A percentile compares a stretch with the other conserved stretches of the same genome.
Evolutionary conservation across 2,329 filamentous ascomycete species (phyloP).

Genomic region (Orbilia blumenaviensis): DNA sequence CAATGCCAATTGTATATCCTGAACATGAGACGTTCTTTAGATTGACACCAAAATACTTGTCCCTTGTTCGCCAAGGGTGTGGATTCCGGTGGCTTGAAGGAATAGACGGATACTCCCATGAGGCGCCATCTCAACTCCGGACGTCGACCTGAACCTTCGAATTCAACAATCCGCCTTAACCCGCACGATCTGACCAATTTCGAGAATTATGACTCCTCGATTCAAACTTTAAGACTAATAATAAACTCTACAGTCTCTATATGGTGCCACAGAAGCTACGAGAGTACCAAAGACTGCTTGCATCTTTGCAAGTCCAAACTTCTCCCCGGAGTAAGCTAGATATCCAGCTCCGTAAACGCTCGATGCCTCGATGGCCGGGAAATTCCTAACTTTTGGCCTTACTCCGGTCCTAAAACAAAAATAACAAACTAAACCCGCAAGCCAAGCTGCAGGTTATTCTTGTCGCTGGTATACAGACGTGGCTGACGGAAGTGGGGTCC

Average conservation of each 20-base stretch:
- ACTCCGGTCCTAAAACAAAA: not conserved
- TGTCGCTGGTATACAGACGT: not conserved
- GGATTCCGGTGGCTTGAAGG: not conserved
- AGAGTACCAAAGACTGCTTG: not conserved
- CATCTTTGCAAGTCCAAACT: not conserved
- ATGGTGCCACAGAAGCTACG: not conserved
- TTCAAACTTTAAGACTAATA: not conserved
- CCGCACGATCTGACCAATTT: not conserved
- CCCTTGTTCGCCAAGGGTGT: not conserved
- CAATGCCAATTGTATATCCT: not conserved
- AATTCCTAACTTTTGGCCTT: not conserved
- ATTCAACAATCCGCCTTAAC: not conserved
- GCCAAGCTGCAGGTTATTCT: not conserved
- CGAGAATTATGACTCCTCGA: not conserved
- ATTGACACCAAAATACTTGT: not conserved
- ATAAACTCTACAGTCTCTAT: not conserved
- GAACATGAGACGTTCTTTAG: not conserved
- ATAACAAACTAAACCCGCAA: not conserved
- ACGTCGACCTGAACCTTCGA: not conserved
- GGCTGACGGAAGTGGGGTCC: not conserved
- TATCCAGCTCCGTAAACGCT: not conserved
- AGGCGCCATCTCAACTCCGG: not conserved
- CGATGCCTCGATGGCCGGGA: not conserved
- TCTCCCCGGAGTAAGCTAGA: not conserved
- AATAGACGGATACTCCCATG: not conserved